Evolutionary conservation across 225 moss, liverwort and hornwort species (phyloP).

Genomic region (Pseudisothecium myosuroides): DNA sequence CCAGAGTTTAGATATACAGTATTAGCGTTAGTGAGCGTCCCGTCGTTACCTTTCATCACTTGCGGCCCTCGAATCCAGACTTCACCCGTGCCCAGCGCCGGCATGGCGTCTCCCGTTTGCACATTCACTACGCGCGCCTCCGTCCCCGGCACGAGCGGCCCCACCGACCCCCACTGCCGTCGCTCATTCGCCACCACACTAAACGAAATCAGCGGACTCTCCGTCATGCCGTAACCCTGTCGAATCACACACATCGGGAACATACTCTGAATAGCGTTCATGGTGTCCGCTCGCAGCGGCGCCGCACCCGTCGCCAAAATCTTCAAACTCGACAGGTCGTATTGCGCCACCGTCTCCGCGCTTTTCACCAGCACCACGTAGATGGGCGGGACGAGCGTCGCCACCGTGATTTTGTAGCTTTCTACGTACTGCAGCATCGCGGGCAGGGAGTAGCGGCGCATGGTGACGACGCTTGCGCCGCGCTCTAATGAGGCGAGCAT

Average conservation of each 20-base stretch:
- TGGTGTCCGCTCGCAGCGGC: constrained; percentile 24
- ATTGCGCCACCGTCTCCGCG: constrained; percentile 2
- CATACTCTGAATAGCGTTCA: constrained; percentile 18
- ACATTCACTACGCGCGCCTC: constrained; percentile 8
- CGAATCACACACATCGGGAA: constrained; percentile 33
- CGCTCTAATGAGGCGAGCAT: constrained; percentile 21
- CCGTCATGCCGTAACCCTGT: constrained; percentile 49
- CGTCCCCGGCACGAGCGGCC: constrained; percentile 18
- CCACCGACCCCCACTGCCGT: constrained; percentile 39
- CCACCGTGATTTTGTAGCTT: constrained; percentile 11
- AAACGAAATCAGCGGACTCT: constrained; percentile 27
- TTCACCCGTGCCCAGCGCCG: constrained; percentile 21
- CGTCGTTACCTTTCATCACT: constrained; percentile 33
- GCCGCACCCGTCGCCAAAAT: constrained; percentile 33
- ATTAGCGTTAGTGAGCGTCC: background rate
- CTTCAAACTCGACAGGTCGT: constrained; percentile 7
- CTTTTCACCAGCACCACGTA: constrained; percentile 26
- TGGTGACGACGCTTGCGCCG: constrained; percentile 35
- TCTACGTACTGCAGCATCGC: constrained; percentile 13
- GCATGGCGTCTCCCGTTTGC: background rate
- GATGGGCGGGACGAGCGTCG: constrained; percentile 44
- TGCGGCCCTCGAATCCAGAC: constrained; percentile 50
- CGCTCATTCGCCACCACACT: constrained; percentile 25
- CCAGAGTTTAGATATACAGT: background rate
- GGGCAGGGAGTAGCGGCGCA: constrained; percentile 19